Conservation (phyloP, 768 basidiomycete genomes). For the Coprinopsis sp. region DNA sequence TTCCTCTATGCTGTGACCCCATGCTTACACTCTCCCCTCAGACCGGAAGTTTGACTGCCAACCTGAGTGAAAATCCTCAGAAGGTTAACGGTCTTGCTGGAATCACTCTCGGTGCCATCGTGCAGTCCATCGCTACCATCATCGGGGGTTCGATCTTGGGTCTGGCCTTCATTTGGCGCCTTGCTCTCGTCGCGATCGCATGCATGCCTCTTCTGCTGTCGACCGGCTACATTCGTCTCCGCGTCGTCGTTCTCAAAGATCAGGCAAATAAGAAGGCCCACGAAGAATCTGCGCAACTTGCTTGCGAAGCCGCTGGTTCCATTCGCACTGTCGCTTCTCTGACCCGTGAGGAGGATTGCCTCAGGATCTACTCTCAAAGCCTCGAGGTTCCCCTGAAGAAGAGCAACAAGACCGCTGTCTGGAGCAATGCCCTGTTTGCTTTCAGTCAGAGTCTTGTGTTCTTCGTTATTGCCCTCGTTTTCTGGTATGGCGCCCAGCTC, state of each 20-base stretch:
- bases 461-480: conserved; percentile 70
- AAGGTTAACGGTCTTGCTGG: conserved; percentile 80
- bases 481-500: conserved; percentile 61
- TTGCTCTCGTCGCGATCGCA: conserved; percentile 65
- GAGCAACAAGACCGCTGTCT: conserved; percentile 52
- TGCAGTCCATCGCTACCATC: conserved; percentile 62
- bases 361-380: conserved; percentile 49
- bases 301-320: conserved; percentile 78
- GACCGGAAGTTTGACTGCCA: conserved; percentile 70
- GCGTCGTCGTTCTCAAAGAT: conserved; percentile 77
- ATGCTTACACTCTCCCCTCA: conserved; percentile 14
- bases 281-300: conserved; percentile 71
- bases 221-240: conserved; percentile 71
- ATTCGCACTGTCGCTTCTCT: conserved; percentile 82
- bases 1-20: background rate
- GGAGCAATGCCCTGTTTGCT: conserved; percentile 54
- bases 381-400: conserved; percentile 60
- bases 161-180: conserved; percentile 60
- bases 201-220: conserved; percentile 59
- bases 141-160: conserved; percentile 65
- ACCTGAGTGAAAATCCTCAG: conserved; percentile 71
- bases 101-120: conserved; percentile 72
- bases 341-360: conserved; percentile 73
- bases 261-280: conserved; percentile 67
- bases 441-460: conserved; percentile 66